phyloP scores from a whole-genome alignment of 768 basidiomycete genomes.

The Galerina sulciceps region DNA sequence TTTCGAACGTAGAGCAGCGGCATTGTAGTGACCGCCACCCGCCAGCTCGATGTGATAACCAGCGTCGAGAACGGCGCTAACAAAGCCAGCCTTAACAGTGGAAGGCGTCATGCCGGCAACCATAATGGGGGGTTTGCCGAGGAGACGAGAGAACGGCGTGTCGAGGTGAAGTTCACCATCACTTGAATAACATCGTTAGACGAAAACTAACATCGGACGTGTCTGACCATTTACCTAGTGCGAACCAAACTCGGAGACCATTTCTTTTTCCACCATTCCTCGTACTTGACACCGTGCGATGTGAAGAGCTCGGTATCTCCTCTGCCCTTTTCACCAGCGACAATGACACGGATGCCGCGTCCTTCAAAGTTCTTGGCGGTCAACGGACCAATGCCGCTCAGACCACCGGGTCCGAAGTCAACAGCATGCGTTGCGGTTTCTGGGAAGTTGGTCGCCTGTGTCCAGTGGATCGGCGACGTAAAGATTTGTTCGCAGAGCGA shows the following conservation, averaged over 20 bases:
- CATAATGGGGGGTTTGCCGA: constrained; percentile 98
- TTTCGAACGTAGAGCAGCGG: constrained; percentile 85
- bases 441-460: constrained; percentile 87
- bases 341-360: constrained; percentile 87
- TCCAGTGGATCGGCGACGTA: constrained; percentile 91
- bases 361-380: constrained; percentile 93
- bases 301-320: constrained; percentile 88
- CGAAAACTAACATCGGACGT: background rate
- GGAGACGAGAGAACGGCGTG: constrained; percentile 93
- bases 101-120: constrained; percentile 99
- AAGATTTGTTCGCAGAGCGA: constrained; percentile 95
- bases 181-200: constrained; percentile 41
- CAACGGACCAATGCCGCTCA: constrained; percentile 90
- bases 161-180: constrained; percentile 93
- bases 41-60: constrained; percentile 98
- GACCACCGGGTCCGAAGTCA: constrained; percentile 96
- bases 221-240: constrained; percentile 67
- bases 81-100: constrained; percentile 95
- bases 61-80: constrained; percentile 88
- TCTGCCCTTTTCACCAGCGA: constrained; percentile 89
- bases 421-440: constrained; percentile 90
- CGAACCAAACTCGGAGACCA: constrained; percentile 86
- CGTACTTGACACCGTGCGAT: constrained; percentile 64
- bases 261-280: constrained; percentile 92
- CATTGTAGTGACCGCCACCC: constrained; percentile 97